Base-by-base conservation (phyloP, 495 filamentous ascomycete species). In the Penicillium soppii region DNA sequence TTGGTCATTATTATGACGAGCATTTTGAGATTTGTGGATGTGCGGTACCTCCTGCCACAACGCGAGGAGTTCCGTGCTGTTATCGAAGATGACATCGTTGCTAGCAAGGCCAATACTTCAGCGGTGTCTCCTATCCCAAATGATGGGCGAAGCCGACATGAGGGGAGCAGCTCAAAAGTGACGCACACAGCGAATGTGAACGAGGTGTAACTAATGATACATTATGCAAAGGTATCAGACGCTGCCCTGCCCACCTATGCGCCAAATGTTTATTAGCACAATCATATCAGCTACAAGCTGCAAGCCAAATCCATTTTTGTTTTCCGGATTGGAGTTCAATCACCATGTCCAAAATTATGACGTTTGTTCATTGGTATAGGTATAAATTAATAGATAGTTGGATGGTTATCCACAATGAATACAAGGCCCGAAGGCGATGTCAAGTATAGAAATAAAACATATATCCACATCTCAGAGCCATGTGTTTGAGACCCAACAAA, bases 1-100 rank as follows among this genome's bases (percentile, higher is more conserved):
- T 47, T 68, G 5, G 62, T 68, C 2, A 61, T 66, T 37, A 59
- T 66, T 16, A 68, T 68, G 65, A 68, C 65, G 0, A 54, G 54
- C 33, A 10, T 51, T 2, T 20, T 68, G 17, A 53, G 65, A 16
- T 62, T 45, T 32, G 52, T 68, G 27, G 65, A 68, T 57, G 62
- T 63, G 12, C 30, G 50, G 13, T 68, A 66, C 49, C 48, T 66
- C 6, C n/a, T 61, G 5, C 62, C 59, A 0, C 59, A 66, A 47
- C 62, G 65, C 15, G 55, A 40, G 19, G 57, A 54, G 0, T 68
- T 68, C 33, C 57, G 55, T 20, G 57, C 36, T n/a, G 39, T 35
- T 0, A 7, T 63, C 5, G 57, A 63, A 16, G 55, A 40, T 5
- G 38, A 63, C 16, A 58, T 33, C 3, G 47, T 53, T 8, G 53